Conservation (phyloP, 169 alveolate genomes). For the Babesia ovata region DNA sequence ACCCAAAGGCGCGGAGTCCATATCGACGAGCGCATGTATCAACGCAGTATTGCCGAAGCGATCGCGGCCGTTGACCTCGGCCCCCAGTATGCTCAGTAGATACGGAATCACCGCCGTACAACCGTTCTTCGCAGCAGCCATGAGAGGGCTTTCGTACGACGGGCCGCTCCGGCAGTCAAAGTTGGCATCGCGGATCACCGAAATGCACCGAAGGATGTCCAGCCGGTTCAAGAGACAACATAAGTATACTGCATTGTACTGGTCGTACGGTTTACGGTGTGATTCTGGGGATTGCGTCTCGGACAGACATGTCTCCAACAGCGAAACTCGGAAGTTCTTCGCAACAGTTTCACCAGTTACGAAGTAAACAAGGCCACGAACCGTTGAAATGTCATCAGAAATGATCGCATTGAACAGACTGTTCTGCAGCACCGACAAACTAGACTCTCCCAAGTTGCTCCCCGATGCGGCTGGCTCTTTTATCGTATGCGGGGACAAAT, state of each 20-base stretch:
- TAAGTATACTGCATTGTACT: conserved; percentile 66
- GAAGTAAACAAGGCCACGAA: neutral
- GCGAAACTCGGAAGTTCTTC: neutral
- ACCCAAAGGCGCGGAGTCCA: neutral
- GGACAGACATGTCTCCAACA: conserved; percentile 35
- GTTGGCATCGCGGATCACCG: conserved; percentile 48
- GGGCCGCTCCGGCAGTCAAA: conserved; percentile 69
- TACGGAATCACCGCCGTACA: conserved; percentile 73
- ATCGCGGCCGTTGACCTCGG: conserved; percentile 79
- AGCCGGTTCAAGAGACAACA: conserved; percentile 70
- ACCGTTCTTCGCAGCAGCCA: conserved; percentile 87
- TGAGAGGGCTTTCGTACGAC: conserved; percentile 78
- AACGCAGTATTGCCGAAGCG: conserved; percentile 80
- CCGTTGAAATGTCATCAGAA: conserved; percentile 28
- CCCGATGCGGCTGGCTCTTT: neutral
- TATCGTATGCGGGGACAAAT: conserved; percentile 9
- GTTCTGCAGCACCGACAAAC: neutral
- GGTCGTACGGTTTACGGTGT: conserved; percentile 15
- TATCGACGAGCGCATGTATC: conserved; percentile 65
- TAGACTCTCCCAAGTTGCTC: neutral
- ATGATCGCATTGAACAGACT: conserved; percentile 46
- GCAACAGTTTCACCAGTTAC: neutral
- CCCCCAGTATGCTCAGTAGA: conserved; percentile 75
- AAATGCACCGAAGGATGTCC: conserved; percentile 51
- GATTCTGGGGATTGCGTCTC: conserved; percentile 7